phyloP scores from a whole-genome alignment of 2,329 filamentous ascomycete genomes.

The Biscogniauxia mediterranea region DNA sequence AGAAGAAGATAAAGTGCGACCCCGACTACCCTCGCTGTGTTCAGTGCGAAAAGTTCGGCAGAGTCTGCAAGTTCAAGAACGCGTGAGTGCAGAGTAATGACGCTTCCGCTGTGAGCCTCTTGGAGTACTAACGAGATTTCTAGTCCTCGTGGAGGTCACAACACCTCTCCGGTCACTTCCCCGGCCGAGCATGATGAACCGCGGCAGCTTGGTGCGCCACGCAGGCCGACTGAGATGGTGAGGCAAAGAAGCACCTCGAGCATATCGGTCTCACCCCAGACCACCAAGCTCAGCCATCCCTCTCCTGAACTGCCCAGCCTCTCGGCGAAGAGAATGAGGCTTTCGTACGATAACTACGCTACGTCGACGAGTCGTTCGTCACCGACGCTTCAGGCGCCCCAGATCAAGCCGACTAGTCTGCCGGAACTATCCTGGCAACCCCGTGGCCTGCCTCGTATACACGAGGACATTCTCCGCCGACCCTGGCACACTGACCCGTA shows the following conservation, averaged over 20 bases:
- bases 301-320: conserved; percentile 32
- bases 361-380: conserved; percentile 33
- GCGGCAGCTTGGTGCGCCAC: conserved; percentile 34
- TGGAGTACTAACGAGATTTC: conserved; percentile 18
- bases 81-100: conserved; percentile 59
- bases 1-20: conserved; percentile 98
- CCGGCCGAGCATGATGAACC: conserved; percentile 49
- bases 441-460: conserved; percentile 46
- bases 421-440: conserved; percentile 36
- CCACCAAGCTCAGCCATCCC: conserved; percentile 30
- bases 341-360: conserved; percentile 47
- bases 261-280: conserved; percentile 48
- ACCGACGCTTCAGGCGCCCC: conserved; percentile 27
- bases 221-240: conserved; percentile 37
- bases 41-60: conserved; percentile 89
- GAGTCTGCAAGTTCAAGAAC: conserved; percentile 80
- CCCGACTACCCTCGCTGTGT: conserved; percentile 83
- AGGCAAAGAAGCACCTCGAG: conserved; percentile 44
- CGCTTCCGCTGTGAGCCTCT: conserved; percentile 1
- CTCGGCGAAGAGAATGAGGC: conserved; percentile 49
- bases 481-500: conserved; percentile 53
- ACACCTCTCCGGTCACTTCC: conserved; percentile 53
- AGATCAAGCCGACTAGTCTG: conserved; percentile 34
- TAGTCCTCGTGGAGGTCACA: conserved; percentile 58
- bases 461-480: conserved; percentile 47